Evolutionary conservation across 2,329 filamentous ascomycete species (phyloP).

Genomic region (Cercospora beticola): DNA sequence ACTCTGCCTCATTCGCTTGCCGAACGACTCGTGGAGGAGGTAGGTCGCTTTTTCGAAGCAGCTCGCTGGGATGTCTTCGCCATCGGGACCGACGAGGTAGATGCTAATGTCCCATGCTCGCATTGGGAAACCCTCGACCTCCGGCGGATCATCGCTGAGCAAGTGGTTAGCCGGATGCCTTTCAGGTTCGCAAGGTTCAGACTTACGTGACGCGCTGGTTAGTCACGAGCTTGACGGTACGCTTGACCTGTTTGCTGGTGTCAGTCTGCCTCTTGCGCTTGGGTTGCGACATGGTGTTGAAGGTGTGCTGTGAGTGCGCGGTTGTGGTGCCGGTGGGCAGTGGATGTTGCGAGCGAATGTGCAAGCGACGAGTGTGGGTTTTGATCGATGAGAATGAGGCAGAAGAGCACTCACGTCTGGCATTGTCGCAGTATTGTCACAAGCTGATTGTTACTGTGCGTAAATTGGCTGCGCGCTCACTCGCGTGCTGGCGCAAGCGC

Average conservation of each 20-base stretch:
- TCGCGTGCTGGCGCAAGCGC: constrained; percentile 24
- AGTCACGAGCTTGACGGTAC: constrained; percentile 88
- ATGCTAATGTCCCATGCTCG: constrained; percentile 88
- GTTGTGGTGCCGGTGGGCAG: not conserved
- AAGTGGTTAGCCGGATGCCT: constrained; percentile 18
- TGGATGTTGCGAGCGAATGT: not conserved
- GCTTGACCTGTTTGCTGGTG: constrained; percentile 53
- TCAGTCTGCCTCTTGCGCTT: constrained; percentile 12
- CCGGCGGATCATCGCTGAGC: constrained; percentile 71
- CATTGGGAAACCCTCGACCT: constrained; percentile 86
- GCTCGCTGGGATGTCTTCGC: constrained; percentile 76
- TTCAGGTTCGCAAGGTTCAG: constrained; percentile 3
- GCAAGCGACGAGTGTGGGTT: not conserved
- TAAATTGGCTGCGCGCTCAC: constrained; percentile 14
- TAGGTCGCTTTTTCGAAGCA: constrained; percentile 92
- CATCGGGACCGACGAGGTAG: constrained; percentile 79
- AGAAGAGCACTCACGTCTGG: constrained; percentile 39
- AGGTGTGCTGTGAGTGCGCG: not conserved
- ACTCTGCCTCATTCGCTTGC: constrained; percentile 69
- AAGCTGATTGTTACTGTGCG: constrained; percentile 8
- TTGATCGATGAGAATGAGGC: not conserved
- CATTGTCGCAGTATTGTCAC: constrained; percentile 30
- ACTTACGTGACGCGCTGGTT: constrained; percentile 84
- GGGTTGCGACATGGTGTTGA: constrained; percentile 10
- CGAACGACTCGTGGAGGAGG: constrained; percentile 91